Evolutionary conservation across 2,329 filamentous ascomycete species (phyloP), one percentile per base, ranked within the genome.

Genomic region (Fusarium euwallaceae): DNA sequence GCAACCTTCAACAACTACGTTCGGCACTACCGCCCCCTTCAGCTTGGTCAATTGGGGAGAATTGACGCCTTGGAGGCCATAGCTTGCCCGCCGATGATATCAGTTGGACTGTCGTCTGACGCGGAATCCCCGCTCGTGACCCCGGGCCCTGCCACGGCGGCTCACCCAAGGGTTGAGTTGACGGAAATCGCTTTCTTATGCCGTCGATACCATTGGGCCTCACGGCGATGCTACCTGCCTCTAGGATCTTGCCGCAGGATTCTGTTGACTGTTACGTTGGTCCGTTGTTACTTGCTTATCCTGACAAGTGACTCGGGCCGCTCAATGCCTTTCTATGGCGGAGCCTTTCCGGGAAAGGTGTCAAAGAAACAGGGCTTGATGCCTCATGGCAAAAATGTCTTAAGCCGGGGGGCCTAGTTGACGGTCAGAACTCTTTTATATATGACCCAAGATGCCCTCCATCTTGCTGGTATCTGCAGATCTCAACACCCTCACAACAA

Each of bases 261-360:
- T 58, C 41, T 45, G 41, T 45, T 45, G 41, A 45, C 41, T 41
- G 17, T 41, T 45, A 12, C 32, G 32, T 34, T 51, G 59, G 48
- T 32, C 65, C 71, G 64, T 27, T 53, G 48, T 66, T 51, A 58
- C 59, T 39, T 64, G 41, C 64, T 76, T 61, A 61, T 71, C 59
- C 62, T 71, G 61, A 64, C 60, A 69, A 70, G 66, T 67, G 27
- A 70, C 69, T 79, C 72, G 78, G 78, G 76, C 78, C 78, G 78
- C 61, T 61, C 45, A 60, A 73, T 78, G 66, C 76, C 76, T 72
- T 77, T 77, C 51, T 61, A 61, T 67, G 71, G 77, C 78, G 78
- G 78, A 77, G 75, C 51, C 62, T 62, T 79, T 79, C 78, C 78
- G 78, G 76, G 59, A 70, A 67, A 55, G 45, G 63, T 71, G 65